Conservation (phyloP, 768 basidiomycete genomes). For the Neoboletus brunneissimus region DNA sequence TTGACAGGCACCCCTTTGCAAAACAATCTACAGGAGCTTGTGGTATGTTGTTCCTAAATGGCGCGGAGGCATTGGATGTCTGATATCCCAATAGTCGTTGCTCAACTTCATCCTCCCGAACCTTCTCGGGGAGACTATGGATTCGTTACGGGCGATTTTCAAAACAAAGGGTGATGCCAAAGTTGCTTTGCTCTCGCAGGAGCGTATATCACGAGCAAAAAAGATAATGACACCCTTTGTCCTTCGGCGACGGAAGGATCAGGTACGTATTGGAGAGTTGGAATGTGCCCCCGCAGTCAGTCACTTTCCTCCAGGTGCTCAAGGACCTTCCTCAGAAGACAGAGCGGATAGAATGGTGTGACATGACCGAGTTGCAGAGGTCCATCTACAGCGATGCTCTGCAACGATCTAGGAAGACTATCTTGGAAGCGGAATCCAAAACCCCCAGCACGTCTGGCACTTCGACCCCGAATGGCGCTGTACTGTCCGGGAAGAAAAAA, state of each 20-base stretch:
- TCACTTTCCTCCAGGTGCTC: conserved; percentile 57
- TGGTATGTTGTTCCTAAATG: conserved; percentile 48
- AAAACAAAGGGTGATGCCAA: conserved; percentile 94
- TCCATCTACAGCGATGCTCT: conserved; percentile 85
- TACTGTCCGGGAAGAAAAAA: conserved; percentile 32
- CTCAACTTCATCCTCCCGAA: conserved; percentile 97
- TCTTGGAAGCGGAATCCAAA: conserved; percentile 46
- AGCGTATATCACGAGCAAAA: conserved; percentile 92
- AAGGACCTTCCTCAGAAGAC: conserved; percentile 90
- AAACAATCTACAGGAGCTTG: conserved; percentile 86
- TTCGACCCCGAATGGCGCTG: conserved; percentile 26
- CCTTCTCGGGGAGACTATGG: conserved; percentile 75
- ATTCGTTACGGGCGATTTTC: conserved; percentile 88
- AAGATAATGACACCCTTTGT: conserved; percentile 99
- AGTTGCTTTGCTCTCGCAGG: conserved; percentile 82
- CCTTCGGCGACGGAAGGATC: conserved; percentile 93
- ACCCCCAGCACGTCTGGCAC: conserved; percentile 31
- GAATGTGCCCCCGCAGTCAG: not conserved
- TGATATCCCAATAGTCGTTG: conserved; percentile 61
- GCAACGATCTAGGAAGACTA: conserved; percentile 77
- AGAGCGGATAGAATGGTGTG: conserved; percentile 94
- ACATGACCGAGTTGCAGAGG: conserved; percentile 80
- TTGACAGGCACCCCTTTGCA: conserved; percentile 95
- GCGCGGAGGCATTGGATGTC: conserved; percentile 4
- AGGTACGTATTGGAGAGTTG: conserved; percentile 45